These are phyloP conservation scores for Halteria grandinella DNA, from an alignment of 73 alveolate species.

Conservation along the genomic window DNA sequence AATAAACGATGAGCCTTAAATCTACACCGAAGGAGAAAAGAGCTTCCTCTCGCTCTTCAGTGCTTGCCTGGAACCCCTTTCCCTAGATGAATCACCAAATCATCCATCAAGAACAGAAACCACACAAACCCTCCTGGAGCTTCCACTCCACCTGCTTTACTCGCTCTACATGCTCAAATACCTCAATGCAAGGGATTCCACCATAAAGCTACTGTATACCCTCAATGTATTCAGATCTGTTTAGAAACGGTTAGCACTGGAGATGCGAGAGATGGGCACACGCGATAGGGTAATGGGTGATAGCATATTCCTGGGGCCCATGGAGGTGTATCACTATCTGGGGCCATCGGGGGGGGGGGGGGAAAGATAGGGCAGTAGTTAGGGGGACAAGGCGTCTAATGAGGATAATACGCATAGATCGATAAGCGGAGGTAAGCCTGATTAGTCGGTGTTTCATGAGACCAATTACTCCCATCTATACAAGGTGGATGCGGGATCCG, in stretches of 20 bases:
- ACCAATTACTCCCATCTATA: background rate
- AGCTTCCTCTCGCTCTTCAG: slow-evolving; percentile 26
- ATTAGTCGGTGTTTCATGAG: too few species aligned
- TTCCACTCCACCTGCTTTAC: slow-evolving; percentile 49
- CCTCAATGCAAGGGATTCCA: slow-evolving; percentile 38
- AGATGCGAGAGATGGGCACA: slow-evolving; percentile 62
- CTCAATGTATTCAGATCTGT: slow-evolving; percentile 61
- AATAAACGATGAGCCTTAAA: background rate
- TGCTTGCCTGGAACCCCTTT: slow-evolving; percentile 26
- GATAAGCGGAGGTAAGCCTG: too few species aligned
- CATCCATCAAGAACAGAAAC: background rate
- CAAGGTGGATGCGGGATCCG: background rate
- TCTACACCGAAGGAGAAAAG: slow-evolving; percentile 18
- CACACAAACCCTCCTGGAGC: background rate
- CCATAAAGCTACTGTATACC: slow-evolving; percentile 32
- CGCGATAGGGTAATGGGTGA: slow-evolving; percentile 65
- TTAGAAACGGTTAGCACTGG: slow-evolving; percentile 52
- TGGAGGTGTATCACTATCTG: background rate
- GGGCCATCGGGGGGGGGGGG: background rate
- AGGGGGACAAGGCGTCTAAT: background rate
- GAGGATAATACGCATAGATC: too few species aligned
- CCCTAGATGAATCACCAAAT: background rate
- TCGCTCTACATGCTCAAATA: slow-evolving; percentile 31
- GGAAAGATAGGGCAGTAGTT: background rate
- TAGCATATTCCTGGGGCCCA: slow-evolving; percentile 9